A percentile compares a stretch with the other conserved stretches of the same genome.
Conservation (phyloP, 1,139 yeast species). For the Waltiozyma sp. region DNA sequence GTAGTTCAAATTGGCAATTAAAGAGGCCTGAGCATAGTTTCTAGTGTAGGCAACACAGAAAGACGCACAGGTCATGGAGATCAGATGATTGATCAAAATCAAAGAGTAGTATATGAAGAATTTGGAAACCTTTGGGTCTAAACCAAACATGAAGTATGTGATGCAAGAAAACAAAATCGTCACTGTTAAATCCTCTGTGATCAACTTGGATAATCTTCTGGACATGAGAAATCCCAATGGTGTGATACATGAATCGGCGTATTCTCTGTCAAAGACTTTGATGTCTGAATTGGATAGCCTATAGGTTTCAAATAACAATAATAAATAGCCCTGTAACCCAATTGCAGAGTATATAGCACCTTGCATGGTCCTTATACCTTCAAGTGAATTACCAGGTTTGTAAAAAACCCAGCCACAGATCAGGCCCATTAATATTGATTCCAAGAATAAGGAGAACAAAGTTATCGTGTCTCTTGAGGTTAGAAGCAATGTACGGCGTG, state of each 20-base stretch:
- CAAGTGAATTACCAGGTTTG: slow-evolving; percentile 47
- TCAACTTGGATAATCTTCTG: slow-evolving; percentile 33
- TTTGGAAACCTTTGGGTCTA: slow-evolving; percentile 30
- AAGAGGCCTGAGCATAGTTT: slow-evolving; percentile 1
- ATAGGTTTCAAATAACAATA: slow-evolving; percentile 58
- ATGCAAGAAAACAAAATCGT: slow-evolving; percentile 47
- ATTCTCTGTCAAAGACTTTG: slow-evolving; percentile 34
- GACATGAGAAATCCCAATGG: slow-evolving; percentile 42
- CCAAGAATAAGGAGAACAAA: slow-evolving; percentile 8
- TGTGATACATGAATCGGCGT: slow-evolving; percentile 45
- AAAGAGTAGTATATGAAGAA: slow-evolving; percentile 59
- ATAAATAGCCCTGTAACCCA: slow-evolving; percentile 9
- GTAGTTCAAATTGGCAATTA: slow-evolving; percentile 19
- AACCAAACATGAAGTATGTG: slow-evolving; percentile 73
- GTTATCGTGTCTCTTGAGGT: slow-evolving; percentile 42
- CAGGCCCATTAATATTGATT: slow-evolving; percentile 32
- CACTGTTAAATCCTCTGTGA: slow-evolving; percentile 61
- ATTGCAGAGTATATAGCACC: slow-evolving; percentile 40
- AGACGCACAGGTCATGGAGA: slow-evolving; percentile 48
- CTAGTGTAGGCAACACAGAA: slow-evolving; percentile 20
- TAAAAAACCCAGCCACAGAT: slow-evolving; percentile 70
- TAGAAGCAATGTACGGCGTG: slow-evolving; percentile 43
- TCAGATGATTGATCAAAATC: slow-evolving; percentile 43
- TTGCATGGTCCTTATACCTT: slow-evolving; percentile 58
- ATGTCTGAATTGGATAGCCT: slow-evolving; percentile 64